Evolutionary conservation across 495 filamentous ascomycete genomes (phyloP).

Genomic region (Penicillium soppii): DNA sequence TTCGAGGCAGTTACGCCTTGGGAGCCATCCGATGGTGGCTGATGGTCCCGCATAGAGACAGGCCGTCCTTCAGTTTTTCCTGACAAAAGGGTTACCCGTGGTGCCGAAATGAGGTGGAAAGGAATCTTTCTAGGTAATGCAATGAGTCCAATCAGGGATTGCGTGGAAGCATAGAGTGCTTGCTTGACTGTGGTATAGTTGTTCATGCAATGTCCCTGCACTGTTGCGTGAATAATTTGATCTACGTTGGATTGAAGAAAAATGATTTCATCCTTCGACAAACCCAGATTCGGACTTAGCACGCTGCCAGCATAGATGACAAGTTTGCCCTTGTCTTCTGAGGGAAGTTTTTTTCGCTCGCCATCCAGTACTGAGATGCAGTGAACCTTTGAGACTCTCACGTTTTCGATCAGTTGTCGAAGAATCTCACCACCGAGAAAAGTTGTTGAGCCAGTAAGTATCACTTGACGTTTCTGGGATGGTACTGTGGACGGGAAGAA

Average conservation of each 20-base stretch:
- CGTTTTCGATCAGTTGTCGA: background rate
- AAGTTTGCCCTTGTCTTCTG: background rate
- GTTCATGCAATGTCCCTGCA: background rate
- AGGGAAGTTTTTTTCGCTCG: background rate
- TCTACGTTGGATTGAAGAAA: background rate
- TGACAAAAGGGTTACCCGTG: background rate
- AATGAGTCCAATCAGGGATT: background rate
- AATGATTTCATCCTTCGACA: background rate
- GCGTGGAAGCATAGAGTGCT: background rate
- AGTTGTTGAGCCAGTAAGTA: background rate
- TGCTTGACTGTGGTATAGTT: background rate
- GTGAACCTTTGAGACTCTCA: background rate
- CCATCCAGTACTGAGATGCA: background rate
- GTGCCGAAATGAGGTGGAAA: too few species aligned
- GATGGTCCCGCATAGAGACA: background rate
- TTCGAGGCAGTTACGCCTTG: slow-evolving; percentile 23
- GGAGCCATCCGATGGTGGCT: slow-evolving; percentile 10
- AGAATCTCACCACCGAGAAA: background rate
- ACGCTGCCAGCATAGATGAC: background rate
- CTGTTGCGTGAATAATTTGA: background rate
- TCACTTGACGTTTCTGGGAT: background rate
- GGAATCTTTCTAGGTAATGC: background rate
- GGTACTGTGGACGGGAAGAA: too few species aligned
- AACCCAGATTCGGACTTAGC: background rate
- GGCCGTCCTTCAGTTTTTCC: background rate